Base-by-base conservation (phyloP, 192 early-diverging fungal genomes). In the Martensiomyces pterosporus region DNA sequence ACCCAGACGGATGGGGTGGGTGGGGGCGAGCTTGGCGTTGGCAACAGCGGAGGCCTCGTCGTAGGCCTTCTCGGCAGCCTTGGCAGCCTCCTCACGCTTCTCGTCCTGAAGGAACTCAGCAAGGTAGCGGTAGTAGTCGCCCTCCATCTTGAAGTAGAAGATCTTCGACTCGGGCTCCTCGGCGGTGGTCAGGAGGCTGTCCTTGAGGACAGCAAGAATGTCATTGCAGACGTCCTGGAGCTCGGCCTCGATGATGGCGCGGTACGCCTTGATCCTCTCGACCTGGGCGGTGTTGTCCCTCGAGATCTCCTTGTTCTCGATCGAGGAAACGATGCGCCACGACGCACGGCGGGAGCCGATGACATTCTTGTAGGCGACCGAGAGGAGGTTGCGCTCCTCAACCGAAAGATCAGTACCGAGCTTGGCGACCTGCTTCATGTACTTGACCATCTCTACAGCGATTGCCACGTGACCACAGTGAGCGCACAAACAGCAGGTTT, bases 81-180 rank as follows among this genome's bases (percentile, higher is more conserved):
- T 79, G 37, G 92, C 83, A 43, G 93, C 85, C 21, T 79, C 82
- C 73, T 88, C 84, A 57, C 92, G 83, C 67, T 83, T 79, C 58
- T 93, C 90, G 49, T 81, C 89, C 25, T 84, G 82, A 57, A 88
- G 82, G 74, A 98, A 98, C 79, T 98, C 96, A 64, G 96, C 96
- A 24, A 98, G 84, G 78, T 98, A 98, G 71, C 96, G 88, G 84
- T 92, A 87, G 83, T 98, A 98, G 75, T 98, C 96, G 50, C 94
- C 96, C 89, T 94, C 94, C 96, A 99, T 97, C 86, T 98, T 98
- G 85, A 88, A 94, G 85, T 96, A 99, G 80, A 99, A 99, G 70
- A 99, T 93, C 82, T 92, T 94, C 60, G 96, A 97, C 80, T 99
- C 96, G 64, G 91, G 87, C 76, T 89, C 83, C 67, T 87, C 87